phyloP scores from a whole-genome alignment of 1,284 basidiomycete genomes.

The Pseudozyma sp. region DNA sequence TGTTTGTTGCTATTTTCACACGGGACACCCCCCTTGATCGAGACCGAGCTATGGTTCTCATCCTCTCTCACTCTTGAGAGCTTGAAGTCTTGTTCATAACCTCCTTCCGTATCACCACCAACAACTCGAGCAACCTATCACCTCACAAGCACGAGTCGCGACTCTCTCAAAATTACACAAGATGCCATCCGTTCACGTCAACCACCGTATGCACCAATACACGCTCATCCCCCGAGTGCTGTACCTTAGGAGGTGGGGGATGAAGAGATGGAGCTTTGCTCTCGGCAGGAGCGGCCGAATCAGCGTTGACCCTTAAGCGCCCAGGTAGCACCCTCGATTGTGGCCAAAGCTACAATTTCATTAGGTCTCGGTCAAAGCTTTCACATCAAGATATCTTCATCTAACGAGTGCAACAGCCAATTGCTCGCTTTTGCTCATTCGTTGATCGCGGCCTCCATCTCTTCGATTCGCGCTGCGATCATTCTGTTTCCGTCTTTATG shows the following conservation, averaged over 20 bases:
- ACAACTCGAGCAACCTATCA: neutral
- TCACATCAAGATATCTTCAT: too few species aligned
- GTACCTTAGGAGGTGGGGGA: conserved; percentile 45
- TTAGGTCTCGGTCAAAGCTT: too few species aligned
- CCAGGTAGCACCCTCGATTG: too few species aligned
- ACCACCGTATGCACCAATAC: conserved; percentile 56
- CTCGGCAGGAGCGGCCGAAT: conserved; percentile 44
- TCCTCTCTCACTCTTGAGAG: neutral
- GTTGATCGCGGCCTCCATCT: too few species aligned
- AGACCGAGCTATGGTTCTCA: neutral
- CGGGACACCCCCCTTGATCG: neutral
- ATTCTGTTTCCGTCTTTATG: too few species aligned
- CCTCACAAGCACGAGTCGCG: neutral
- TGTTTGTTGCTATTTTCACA: neutral
- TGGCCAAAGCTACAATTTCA: too few species aligned
- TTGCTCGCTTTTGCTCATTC: too few species aligned
- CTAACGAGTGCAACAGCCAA: too few species aligned
- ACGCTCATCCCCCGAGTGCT: conserved; percentile 50
- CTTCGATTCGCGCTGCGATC: too few species aligned
- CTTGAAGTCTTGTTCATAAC: neutral
- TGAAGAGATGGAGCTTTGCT: conserved; percentile 49
- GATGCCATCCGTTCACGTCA: conserved; percentile 49
- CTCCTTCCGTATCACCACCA: neutral
- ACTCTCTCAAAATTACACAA: conserved; percentile 2
- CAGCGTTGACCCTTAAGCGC: conserved; percentile 26